These are phyloP conservation scores for Iodosphaeria phyllophila DNA, from an alignment of 2,329 filamentous ascomycete species.

Conservation along the genomic window DNA sequence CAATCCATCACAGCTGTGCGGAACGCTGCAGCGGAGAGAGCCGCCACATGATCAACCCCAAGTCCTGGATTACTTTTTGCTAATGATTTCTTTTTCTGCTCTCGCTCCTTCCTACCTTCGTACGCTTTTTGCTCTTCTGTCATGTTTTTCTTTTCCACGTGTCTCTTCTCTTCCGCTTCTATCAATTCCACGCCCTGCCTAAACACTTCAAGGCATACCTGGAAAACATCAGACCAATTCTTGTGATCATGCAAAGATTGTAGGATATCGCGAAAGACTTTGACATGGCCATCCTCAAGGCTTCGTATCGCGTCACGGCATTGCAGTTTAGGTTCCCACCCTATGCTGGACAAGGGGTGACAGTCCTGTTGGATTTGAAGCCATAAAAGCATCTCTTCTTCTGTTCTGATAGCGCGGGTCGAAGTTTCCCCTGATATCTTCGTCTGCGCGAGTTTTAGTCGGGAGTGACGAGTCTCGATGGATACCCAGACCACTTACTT, in stretches of 20 bases:
- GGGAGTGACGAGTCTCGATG: not conserved
- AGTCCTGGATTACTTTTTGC: not conserved
- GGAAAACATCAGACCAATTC: conserved; percentile 7
- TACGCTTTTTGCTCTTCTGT: not conserved
- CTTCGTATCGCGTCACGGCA: conserved; percentile 5
- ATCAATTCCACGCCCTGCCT: conserved; percentile 6
- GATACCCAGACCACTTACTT: not conserved
- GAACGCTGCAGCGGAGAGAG: conserved; percentile 1
- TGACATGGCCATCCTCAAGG: conserved; percentile 6
- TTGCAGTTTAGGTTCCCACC: no score
- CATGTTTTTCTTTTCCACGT: not conserved
- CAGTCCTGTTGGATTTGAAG: conserved; percentile 6
- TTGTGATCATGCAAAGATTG: conserved; percentile 4
- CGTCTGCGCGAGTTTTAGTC: conserved; percentile 4
- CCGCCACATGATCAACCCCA: not conserved
- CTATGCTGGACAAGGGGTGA: conserved; percentile 7
- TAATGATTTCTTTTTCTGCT: not conserved
- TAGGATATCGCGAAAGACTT: conserved; percentile 6
- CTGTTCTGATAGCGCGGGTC: conserved; percentile 3
- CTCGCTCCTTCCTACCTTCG: not conserved
- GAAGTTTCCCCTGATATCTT: conserved; percentile 1
- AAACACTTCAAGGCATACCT: conserved; percentile 6
- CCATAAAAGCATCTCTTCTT: conserved; percentile 10
- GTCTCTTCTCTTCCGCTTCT: conserved; percentile 1
- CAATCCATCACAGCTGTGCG: conserved; percentile 8